Conservation (phyloP, 306 rosid genomes). For the Pyrus bretschneideri region DNA sequence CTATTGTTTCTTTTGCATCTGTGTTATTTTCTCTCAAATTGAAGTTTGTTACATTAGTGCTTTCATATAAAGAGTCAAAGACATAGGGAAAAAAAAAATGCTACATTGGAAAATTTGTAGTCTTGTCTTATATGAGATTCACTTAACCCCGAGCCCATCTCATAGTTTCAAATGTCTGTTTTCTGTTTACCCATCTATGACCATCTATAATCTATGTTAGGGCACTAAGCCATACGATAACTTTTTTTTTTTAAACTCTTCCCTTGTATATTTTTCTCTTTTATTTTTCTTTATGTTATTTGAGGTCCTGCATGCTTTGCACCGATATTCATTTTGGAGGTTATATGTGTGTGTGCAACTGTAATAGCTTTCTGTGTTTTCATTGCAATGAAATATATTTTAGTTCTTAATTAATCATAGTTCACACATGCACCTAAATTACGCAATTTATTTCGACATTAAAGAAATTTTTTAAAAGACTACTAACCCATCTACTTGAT, state of each 20-base stretch:
- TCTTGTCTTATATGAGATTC: neutral
- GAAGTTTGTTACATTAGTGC: neutral
- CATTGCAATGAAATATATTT: neutral
- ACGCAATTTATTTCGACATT: neutral
- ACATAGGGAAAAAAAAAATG: neutral
- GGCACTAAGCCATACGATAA: neutral
- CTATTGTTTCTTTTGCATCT: neutral
- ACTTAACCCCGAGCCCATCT: neutral
- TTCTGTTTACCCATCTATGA: neutral
- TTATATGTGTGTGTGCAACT: neutral
- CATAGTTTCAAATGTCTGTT: neutral
- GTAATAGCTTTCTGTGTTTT: neutral
- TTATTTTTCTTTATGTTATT: neutral
- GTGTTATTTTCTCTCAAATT: neutral
- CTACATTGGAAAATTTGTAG: neutral
- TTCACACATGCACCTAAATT: neutral
- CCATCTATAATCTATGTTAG: neutral
- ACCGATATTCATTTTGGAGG: neutral
- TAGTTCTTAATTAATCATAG: neutral
- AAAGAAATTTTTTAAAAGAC: neutral
- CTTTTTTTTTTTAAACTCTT: neutral
- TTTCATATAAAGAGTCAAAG: neutral
- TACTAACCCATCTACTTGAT: neutral
- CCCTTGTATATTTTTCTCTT: neutral
- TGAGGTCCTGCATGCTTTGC: neutral